phyloP scores from a whole-genome alignment of 805 yeast species.

The Hanseniaspora hatyaiensis region DNA sequence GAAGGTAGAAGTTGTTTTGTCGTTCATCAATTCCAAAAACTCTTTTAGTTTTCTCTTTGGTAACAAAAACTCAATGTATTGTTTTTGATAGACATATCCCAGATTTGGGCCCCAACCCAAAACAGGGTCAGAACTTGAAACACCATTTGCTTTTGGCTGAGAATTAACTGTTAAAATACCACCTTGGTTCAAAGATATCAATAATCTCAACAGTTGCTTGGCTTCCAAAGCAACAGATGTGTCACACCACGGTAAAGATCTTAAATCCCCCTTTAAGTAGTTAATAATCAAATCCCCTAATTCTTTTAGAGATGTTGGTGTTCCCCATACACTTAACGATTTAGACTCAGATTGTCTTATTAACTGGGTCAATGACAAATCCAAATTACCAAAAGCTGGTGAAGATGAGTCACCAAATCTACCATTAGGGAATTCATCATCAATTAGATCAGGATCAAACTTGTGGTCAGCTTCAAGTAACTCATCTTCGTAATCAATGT shows the following conservation, averaged over 20 bases:
- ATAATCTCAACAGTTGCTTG: constrained; percentile 43
- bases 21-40: constrained; percentile 37
- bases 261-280: constrained; percentile 61
- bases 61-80: constrained; percentile 75
- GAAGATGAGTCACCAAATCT: constrained; percentile 98
- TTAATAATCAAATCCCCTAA: constrained; percentile 50
- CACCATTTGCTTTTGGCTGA: constrained; percentile 84
- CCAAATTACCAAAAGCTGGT: constrained; percentile 90
- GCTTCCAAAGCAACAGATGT: constrained; percentile 76
- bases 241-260: constrained; percentile 88
- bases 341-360: constrained; percentile 72
- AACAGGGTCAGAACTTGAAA: constrained; percentile 52
- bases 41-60: constrained; percentile 38
- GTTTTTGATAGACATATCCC: constrained; percentile 91
- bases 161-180: constrained; percentile 80
- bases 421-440: constrained; percentile 97
- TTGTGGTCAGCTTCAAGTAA: constrained; percentile 9
- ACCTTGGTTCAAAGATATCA: constrained; percentile 51
- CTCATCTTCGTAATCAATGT: neutral
- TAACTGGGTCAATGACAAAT: constrained; percentile 64
- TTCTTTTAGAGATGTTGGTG: constrained; percentile 51
- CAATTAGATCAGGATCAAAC: constrained; percentile 21
- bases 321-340: constrained; percentile 81
- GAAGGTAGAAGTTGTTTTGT: constrained; percentile 50
- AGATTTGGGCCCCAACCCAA: constrained; percentile 93